These are phyloP conservation scores for Metarhizium guizhouense DNA, from an alignment of 2,329 filamentous ascomycete genomes.

Conservation along the genomic window DNA sequence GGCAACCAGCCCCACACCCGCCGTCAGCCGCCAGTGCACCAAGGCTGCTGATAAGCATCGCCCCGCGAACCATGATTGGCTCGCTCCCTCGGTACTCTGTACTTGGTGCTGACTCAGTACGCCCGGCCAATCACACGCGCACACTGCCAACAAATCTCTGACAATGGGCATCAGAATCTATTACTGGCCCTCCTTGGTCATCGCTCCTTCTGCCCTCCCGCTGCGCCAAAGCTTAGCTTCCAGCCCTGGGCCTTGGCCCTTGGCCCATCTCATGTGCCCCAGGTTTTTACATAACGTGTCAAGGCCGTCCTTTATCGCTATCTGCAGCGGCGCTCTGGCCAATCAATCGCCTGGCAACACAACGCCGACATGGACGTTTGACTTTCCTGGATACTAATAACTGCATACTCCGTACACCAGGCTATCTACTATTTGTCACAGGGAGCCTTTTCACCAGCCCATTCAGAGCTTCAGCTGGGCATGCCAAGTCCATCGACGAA, in stretches of 20 bases:
- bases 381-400: no score
- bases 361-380: no score
- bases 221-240: no score
- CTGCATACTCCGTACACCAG: no score
- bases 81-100: neutral
- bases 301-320: neutral
- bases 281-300: no score
- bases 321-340: neutral
- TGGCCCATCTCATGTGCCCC: no score
- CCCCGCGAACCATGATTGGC: constrained; percentile 3
- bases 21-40: no score
- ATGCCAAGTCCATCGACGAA: neutral
- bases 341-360: neutral
- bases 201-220: neutral
- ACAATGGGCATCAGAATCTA: constrained; percentile 5
- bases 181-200: constrained; percentile 6
- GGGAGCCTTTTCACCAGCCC: no score
- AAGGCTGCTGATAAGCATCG: constrained; percentile 5
- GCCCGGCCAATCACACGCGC: neutral
- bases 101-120: neutral
- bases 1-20: no score
- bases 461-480: neutral
- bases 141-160: neutral
- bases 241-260: no score
- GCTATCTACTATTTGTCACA: no score